Evolutionary conservation across 768 basidiomycete genomes (phyloP).

Genomic region (Cyathus striatus): DNA sequence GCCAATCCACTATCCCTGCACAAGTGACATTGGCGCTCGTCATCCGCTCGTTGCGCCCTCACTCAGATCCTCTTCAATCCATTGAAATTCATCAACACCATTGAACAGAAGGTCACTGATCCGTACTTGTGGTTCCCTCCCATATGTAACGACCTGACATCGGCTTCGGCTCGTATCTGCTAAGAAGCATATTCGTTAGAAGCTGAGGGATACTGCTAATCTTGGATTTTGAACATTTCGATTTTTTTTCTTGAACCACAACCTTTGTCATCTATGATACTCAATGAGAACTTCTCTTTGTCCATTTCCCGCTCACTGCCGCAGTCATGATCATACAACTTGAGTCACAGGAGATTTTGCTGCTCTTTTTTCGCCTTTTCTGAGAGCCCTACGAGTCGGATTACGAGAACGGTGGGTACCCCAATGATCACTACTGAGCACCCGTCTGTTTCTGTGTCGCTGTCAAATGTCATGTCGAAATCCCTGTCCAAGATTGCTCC

Average conservation of each 20-base stretch:
- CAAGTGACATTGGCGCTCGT: too few relatives aligned
- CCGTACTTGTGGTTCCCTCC: too few relatives aligned
- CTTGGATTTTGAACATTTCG: constrained; percentile 12
- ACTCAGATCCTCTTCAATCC: too few relatives aligned
- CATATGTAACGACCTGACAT: too few relatives aligned
- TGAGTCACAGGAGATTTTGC: constrained; percentile 49
- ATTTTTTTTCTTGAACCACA: not conserved
- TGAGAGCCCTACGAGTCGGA: constrained; percentile 5
- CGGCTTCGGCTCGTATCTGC: constrained; percentile 12
- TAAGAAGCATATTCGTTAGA: constrained; percentile 34
- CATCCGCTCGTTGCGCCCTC: too few relatives aligned
- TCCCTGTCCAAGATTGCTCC: constrained; percentile 6
- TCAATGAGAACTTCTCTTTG: too few relatives aligned
- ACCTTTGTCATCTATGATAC: too few relatives aligned
- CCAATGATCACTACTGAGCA: constrained; percentile 19
- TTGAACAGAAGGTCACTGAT: too few relatives aligned
- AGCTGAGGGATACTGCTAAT: constrained; percentile 30
- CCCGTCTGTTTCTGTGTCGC: constrained; percentile 6
- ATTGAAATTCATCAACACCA: too few relatives aligned
- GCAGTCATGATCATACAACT: constrained; percentile 25
- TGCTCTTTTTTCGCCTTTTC: constrained; percentile 57
- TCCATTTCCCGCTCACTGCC: too few relatives aligned
- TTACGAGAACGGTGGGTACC: constrained; percentile 19
- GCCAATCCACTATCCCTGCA: too few relatives aligned
- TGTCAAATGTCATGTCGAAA: constrained; percentile 7